These are phyloP conservation scores for Carex sylvatica DNA, from an alignment of 202 grass and related monocot species.

Conservation along the genomic window DNA sequence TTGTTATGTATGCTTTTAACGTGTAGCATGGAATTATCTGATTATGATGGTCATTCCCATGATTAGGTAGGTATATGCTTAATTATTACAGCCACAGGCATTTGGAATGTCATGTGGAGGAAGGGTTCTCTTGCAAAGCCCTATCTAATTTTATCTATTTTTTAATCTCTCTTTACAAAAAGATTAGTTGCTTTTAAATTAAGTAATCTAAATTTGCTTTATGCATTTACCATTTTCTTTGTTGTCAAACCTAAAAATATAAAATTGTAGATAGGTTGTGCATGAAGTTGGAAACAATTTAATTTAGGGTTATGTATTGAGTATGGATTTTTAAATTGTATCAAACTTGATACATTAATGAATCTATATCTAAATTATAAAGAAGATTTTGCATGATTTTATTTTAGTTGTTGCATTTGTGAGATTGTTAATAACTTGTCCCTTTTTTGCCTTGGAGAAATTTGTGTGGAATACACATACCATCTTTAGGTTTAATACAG, in stretches of 20 bases:
- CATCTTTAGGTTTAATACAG: background rate
- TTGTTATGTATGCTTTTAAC: background rate
- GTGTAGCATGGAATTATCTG: background rate
- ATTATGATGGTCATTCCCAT: background rate
- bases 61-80: background rate
- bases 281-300: too few species aligned
- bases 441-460: background rate
- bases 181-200: background rate
- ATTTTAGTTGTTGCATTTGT: too few species aligned
- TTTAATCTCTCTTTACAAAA: background rate
- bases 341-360: background rate
- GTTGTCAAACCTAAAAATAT: too few species aligned
- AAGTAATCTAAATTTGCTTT: background rate
- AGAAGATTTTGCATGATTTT: too few species aligned
- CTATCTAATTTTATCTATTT: background rate
- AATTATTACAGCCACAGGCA: background rate
- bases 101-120: background rate
- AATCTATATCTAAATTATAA: too few species aligned
- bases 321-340: too few species aligned
- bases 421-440: too few species aligned
- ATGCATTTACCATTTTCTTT: background rate
- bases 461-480: background rate
- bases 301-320: too few species aligned
- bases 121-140: background rate
- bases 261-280: too few species aligned